Conservation (phyloP, 768 basidiomycete species). For the Hericium erinaceus region DNA sequence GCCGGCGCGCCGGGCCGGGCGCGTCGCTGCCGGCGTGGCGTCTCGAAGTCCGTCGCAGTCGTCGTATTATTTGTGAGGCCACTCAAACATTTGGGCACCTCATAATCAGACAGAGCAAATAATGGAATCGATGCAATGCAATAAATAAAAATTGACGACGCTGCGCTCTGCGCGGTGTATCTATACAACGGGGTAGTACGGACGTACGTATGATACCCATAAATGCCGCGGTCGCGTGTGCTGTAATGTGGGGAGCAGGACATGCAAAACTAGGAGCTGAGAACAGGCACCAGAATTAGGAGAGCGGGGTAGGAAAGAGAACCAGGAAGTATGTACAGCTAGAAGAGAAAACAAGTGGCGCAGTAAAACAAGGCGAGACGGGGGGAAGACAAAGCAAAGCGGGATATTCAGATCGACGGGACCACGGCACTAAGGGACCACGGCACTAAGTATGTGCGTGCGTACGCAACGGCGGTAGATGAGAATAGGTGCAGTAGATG, state of each 20-base stretch:
- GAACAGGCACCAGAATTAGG: neutral
- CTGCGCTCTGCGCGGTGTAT: constrained; percentile 3
- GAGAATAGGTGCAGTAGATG: neutral
- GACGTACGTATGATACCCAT: neutral
- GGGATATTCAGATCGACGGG: neutral
- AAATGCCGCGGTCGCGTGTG: neutral
- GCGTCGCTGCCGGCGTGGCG: too few relatives aligned
- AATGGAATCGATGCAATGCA: neutral
- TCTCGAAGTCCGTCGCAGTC: too few relatives aligned
- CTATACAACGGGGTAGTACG: neutral
- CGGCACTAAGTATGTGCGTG: neutral
- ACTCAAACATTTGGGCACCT: too few relatives aligned
- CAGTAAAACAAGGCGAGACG: neutral
- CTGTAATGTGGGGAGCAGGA: neutral
- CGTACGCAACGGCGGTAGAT: neutral
- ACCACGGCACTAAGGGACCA: neutral
- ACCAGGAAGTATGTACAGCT: neutral
- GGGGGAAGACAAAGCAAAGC: neutral
- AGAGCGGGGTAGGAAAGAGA: neutral
- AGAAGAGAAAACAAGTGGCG: neutral
- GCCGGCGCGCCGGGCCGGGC: too few relatives aligned
- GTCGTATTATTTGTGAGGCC: too few relatives aligned
- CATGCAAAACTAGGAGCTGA: neutral
- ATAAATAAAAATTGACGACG: neutral
- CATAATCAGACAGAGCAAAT: too few relatives aligned